Conservation (phyloP, 78 protist genomes). For the Anaeramoeba flamelloides region DNA sequence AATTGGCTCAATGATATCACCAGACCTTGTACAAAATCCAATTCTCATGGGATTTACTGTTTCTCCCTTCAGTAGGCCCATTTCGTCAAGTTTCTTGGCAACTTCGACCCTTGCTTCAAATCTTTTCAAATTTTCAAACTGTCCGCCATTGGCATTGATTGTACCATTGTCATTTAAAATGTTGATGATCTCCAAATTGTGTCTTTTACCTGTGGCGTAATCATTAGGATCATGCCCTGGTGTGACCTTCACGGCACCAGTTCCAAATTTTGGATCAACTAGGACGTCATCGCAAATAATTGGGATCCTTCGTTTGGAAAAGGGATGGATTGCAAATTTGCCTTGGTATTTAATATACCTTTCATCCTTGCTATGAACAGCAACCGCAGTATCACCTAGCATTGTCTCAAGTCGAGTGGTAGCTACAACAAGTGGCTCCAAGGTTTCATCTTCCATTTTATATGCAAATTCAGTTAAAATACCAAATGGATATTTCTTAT, state of each 20-base stretch:
- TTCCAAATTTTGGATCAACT: constrained; percentile 72
- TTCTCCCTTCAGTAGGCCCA: neutral
- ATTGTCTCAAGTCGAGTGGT: constrained; percentile 99
- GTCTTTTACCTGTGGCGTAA: constrained; percentile 73
- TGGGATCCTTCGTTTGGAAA: constrained; percentile 44
- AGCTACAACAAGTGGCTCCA: constrained; percentile 65
- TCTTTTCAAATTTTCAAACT: no score
- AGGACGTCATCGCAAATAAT: constrained; percentile 57
- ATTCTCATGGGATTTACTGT: neutral
- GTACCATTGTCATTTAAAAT: constrained; percentile 63
- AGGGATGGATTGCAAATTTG: no score
- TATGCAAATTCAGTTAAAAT: no score
- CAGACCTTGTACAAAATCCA: neutral
- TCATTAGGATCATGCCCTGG: constrained; percentile 97
- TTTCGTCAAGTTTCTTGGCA: neutral
- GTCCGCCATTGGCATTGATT: constrained; percentile 22
- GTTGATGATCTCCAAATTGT: constrained; percentile 50
- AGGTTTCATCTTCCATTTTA: no score
- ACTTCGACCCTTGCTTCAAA: neutral
- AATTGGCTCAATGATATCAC: constrained; percentile 76
- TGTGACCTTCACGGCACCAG: constrained; percentile 94
- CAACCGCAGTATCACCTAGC: constrained; percentile 31
- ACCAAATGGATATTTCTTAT: no score
- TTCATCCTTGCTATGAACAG: neutral
- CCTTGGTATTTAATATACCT: constrained; percentile 14